phyloP scores from a whole-genome alignment of 345 rosid genomes.

The Dipteronia dyeriana region DNA sequence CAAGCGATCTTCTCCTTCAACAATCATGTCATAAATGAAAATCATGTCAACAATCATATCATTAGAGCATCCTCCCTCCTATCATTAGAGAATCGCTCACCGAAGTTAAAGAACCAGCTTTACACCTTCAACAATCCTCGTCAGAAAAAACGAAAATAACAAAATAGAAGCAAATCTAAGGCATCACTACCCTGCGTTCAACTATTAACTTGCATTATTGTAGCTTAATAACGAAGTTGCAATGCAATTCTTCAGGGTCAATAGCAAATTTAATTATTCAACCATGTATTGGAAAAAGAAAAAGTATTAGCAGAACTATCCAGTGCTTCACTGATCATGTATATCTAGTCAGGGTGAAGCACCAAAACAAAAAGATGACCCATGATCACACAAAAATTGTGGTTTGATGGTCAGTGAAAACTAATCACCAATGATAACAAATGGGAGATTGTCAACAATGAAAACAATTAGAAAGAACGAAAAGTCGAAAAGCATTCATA shows the following conservation, averaged over 20 bases:
- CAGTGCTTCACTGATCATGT: neutral
- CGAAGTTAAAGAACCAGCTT: constrained; percentile 5
- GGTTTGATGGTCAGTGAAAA: neutral
- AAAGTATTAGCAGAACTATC: neutral
- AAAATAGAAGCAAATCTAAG: neutral
- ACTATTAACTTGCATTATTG: neutral
- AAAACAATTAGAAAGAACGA: neutral
- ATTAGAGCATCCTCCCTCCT: no score
- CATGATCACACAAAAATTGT: neutral
- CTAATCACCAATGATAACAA: neutral
- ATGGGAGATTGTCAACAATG: neutral
- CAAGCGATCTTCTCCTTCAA: no score
- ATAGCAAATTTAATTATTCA: neutral
- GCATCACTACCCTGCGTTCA: neutral
- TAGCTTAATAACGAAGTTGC: constrained; percentile 9
- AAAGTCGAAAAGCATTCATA: neutral
- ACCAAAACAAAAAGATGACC: neutral
- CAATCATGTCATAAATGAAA: no score
- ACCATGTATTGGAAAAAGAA: neutral
- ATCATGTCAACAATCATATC: no score
- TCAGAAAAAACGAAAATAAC: neutral
- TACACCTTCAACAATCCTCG: neutral
- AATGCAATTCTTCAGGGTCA: neutral
- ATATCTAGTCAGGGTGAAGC: neutral
- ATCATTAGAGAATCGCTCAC: no score